Evolutionary conservation across 768 basidiomycete genomes (phyloP).

Genomic region (Macrolepiota fuliginosa): DNA sequence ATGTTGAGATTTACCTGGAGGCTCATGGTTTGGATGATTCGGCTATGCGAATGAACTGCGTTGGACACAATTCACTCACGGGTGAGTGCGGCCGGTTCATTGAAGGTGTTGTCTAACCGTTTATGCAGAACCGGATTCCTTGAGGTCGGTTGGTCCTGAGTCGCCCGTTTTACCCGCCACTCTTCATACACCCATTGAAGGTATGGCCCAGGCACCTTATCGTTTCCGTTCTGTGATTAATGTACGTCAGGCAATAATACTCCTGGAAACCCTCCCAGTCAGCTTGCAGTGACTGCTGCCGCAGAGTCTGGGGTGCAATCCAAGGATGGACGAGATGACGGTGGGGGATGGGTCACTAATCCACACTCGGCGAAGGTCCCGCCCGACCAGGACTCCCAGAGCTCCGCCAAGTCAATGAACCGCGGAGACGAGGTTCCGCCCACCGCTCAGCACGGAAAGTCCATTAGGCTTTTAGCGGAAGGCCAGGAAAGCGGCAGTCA

Average conservation of each 20-base stretch:
- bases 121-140: neutral
- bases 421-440: neutral
- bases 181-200: neutral
- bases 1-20: slow-evolving; percentile 35
- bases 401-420: neutral
- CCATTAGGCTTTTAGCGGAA: neutral
- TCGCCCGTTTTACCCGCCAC: neutral
- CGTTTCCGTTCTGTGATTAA: neutral
- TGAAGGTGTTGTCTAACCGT: neutral
- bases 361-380: neutral
- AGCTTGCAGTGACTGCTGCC: neutral
- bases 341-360: slow-evolving; percentile 5
- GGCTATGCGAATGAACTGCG: slow-evolving; percentile 21
- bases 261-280: neutral
- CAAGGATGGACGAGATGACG: neutral
- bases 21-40: slow-evolving; percentile 30
- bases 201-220: neutral
- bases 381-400: neutral
- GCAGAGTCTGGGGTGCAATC: neutral
- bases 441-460: slow-evolving; percentile 4
- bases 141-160: neutral
- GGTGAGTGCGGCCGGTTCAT: slow-evolving; percentile 13
- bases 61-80: slow-evolving; percentile 8
- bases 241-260: neutral
- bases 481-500: neutral